A percentile compares a stretch with the other conserved stretches of the same genome.
These are phyloP conservation scores for Beauveria brongniartii DNA, from an alignment of 2,329 filamentous ascomycete genomes.

Conservation along the genomic window DNA sequence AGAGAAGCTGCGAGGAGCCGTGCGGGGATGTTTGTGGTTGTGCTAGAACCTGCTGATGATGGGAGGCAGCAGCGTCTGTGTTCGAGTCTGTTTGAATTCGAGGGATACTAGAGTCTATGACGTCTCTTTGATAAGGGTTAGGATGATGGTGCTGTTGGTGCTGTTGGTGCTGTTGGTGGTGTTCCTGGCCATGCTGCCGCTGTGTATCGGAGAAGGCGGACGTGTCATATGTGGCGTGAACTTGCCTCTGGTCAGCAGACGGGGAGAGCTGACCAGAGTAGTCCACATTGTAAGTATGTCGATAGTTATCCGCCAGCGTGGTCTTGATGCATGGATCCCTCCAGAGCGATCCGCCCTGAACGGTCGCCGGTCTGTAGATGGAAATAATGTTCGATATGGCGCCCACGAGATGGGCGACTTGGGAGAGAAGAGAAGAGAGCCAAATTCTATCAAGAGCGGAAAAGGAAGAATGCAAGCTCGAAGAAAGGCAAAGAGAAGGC, in stretches of 20 bases:
- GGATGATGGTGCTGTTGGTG: slow-evolving; percentile 18
- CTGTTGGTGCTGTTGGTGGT: slow-evolving; percentile 19
- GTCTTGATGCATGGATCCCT: slow-evolving; percentile 64
- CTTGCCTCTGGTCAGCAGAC: slow-evolving; percentile 56
- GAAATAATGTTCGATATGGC: slow-evolving; percentile 48
- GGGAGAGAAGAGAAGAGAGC: not conserved
- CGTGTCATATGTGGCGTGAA: slow-evolving; percentile 54
- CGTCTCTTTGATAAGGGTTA: slow-evolving; percentile 8
- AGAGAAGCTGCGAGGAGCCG: slow-evolving; percentile 8
- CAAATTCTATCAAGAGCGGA: not conserved
- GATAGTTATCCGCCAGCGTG: slow-evolving; percentile 69
- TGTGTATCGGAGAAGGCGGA: slow-evolving; percentile 29
- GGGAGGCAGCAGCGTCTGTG: not conserved
- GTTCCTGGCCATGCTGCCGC: slow-evolving; percentile 23
- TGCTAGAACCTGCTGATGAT: slow-evolving; percentile 4
- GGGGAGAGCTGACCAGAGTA: slow-evolving; percentile 62
- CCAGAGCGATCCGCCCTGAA: slow-evolving; percentile 71
- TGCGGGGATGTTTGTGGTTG: slow-evolving; percentile 12
- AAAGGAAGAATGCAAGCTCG: not conserved
- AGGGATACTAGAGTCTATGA: slow-evolving; percentile 5
- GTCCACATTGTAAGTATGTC: slow-evolving; percentile 67
- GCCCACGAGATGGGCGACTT: slow-evolving; percentile 45
- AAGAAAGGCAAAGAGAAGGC: not conserved
- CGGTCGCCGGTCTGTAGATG: slow-evolving; percentile 57
- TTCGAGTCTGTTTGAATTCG: slow-evolving; percentile 8